phyloP scores from a whole-genome alignment of 306 rosid species.

The Casuarina glauca region DNA sequence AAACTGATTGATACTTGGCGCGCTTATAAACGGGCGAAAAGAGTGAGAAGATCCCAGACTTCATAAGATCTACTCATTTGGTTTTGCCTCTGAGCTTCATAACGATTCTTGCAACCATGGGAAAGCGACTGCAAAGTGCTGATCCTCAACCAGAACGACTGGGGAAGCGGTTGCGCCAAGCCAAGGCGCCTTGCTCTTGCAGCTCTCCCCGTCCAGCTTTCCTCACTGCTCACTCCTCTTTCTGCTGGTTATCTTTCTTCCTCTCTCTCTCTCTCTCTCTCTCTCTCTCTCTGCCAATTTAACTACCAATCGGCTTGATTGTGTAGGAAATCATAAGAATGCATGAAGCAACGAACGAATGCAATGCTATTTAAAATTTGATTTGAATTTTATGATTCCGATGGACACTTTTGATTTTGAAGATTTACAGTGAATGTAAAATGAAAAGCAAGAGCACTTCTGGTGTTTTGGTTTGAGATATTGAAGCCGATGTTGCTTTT shows the following conservation, averaged over 20 bases:
- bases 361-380: background rate
- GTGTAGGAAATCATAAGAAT: background rate
- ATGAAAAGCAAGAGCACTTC: background rate
- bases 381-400: constrained; percentile 8
- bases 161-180: constrained; percentile 59
- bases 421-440: constrained; percentile 1
- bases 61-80: constrained; percentile 1
- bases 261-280: constrained; percentile 32
- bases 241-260: constrained; percentile 47
- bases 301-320: constrained; percentile 18
- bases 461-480: background rate
- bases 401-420: background rate
- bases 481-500: background rate
- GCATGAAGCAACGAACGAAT: background rate
- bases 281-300: constrained; percentile 24
- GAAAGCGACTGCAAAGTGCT: constrained; percentile 44
- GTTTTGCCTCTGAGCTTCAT: constrained; percentile 19
- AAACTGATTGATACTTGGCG: constrained; percentile 40
- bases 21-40: constrained; percentile 39
- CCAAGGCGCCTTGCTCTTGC: constrained; percentile 70
- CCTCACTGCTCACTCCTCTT: constrained; percentile 60
- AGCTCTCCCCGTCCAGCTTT: constrained; percentile 67
- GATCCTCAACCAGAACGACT: constrained; percentile 31
- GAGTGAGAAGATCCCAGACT: constrained; percentile 19
- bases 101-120: constrained; percentile 29